These are phyloP conservation scores for Vitis riparia DNA, from an alignment of 164 flowering plant genomes.

Conservation along the genomic window DNA sequence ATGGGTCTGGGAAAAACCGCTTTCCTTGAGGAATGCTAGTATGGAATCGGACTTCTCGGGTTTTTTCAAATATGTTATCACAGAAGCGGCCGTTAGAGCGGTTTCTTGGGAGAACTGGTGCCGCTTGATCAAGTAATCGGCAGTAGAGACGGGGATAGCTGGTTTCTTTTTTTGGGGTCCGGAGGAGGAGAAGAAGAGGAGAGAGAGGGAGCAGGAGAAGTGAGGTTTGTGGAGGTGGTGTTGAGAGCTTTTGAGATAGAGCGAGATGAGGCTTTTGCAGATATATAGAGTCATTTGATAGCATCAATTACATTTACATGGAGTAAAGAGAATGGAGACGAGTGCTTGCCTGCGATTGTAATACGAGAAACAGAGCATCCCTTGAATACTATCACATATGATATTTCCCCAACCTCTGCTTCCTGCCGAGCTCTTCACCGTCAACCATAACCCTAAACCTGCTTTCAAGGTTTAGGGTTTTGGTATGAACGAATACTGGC, in stretches of 20 bases:
- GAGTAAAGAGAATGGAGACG: background rate
- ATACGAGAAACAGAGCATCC: background rate
- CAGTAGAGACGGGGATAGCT: background rate
- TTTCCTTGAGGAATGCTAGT: constrained; percentile 21
- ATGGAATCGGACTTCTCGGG: constrained; percentile 16
- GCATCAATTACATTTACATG: background rate
- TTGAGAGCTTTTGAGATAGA: background rate
- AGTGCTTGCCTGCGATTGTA: too few species aligned
- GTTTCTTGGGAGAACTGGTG: constrained; percentile 29
- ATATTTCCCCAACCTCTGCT: too few species aligned
- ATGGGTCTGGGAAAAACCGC: constrained; percentile 28
- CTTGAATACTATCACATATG: background rate
- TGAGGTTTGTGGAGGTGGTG: background rate
- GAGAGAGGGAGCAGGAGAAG: constrained; percentile 2
- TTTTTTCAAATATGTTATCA: background rate
- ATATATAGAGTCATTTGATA: background rate
- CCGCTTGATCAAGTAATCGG: constrained; percentile 13
- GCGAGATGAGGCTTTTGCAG: background rate
- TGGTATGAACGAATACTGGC: too few species aligned
- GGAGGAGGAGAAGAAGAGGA: constrained; percentile 11
- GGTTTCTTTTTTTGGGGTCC: background rate
- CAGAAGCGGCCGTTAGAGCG: constrained; percentile 20
- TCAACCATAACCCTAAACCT: too few species aligned
- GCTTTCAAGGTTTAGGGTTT: too few species aligned
- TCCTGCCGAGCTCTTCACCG: too few species aligned